A percentile compares a stretch with the other conserved stretches of the same genome.
Conservation (phyloP, 1,139 yeast species). For the Schwanniomyces etchellsii region DNA sequence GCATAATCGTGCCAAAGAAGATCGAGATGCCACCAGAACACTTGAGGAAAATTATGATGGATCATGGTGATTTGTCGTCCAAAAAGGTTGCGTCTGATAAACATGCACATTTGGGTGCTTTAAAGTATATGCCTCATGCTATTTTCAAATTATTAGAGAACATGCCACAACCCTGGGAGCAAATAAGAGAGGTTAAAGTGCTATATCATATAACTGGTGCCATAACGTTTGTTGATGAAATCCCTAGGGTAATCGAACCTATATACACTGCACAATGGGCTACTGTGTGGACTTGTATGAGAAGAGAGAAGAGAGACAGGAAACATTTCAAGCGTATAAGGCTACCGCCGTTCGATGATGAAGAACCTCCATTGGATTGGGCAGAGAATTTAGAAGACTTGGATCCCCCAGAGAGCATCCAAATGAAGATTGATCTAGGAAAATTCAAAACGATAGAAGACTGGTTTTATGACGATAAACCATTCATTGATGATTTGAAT, state of each 20-base stretch:
- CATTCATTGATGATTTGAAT: constrained; percentile 52
- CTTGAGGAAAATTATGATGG: constrained; percentile 74
- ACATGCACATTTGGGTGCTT: constrained; percentile 81
- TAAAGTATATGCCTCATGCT: constrained; percentile 96
- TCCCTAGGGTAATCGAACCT: constrained; percentile 89
- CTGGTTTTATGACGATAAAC: constrained; percentile 80
- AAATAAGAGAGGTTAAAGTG: constrained; percentile 76
- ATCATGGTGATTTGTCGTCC: constrained; percentile 83
- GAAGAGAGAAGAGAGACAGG: constrained; percentile 88
- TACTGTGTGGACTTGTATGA: constrained; percentile 85
- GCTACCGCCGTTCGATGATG: constrained; percentile 96
- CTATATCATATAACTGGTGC: constrained; percentile 91
- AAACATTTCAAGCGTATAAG: constrained; percentile 85
- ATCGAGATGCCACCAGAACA: constrained; percentile 95
- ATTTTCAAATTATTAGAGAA: constrained; percentile 82
- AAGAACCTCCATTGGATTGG: constrained; percentile 89
- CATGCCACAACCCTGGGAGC: constrained; percentile 99
- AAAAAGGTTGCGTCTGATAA: constrained; percentile 82
- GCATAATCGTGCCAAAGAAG: constrained; percentile 54
- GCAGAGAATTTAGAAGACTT: constrained; percentile 68
- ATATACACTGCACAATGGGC: constrained; percentile 96
- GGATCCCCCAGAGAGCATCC: constrained; percentile 68
- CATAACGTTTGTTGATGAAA: constrained; percentile 89
- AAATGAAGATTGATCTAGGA: constrained; percentile 53
- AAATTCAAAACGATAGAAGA: constrained; percentile 58